Percentiles rank a stretch among this genome's conserved stretches.
These are phyloP conservation scores for Zygosaccharomyces bailii DNA, from an alignment of 805 yeast genomes.

Conservation along the genomic window DNA sequence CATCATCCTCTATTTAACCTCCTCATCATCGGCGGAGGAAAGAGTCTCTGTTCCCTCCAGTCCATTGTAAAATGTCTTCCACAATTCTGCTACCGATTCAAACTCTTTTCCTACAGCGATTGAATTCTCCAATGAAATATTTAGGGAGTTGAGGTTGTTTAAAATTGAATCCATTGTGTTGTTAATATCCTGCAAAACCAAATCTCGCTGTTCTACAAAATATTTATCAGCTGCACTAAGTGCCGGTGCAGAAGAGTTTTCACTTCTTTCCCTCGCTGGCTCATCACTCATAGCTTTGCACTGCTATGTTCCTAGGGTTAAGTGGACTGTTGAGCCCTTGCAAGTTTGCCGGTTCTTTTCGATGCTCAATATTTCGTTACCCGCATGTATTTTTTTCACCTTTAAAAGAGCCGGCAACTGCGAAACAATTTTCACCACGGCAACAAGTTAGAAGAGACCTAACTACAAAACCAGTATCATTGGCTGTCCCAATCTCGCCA, in stretches of 20 bases:
- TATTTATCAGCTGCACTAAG: slow-evolving; percentile 23
- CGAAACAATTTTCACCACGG: neutral
- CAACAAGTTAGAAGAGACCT: neutral
- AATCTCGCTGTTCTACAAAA: slow-evolving; percentile 32
- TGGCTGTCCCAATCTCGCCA: slow-evolving; percentile 27
- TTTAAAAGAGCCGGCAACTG: neutral
- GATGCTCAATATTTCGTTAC: neutral
- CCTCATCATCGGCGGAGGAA: slow-evolving; percentile 9
- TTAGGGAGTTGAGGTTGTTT: slow-evolving; percentile 59
- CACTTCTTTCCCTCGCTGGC: slow-evolving; percentile 2
- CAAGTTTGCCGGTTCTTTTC: neutral
- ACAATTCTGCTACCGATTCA: slow-evolving; percentile 63
- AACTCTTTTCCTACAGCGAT: slow-evolving; percentile 75
- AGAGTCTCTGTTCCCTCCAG: slow-evolving; percentile 22
- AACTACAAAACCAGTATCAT: slow-evolving; percentile 28
- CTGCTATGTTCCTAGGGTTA: neutral
- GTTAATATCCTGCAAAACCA: slow-evolving; percentile 32
- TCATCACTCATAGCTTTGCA: slow-evolving; percentile 4
- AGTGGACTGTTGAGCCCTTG: neutral
- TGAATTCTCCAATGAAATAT: slow-evolving; percentile 62
- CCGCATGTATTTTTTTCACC: neutral
- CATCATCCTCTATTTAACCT: slow-evolving; percentile 2
- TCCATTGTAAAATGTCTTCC: slow-evolving; percentile 66
- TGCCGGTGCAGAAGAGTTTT: slow-evolving; percentile 1
- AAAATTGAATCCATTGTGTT: slow-evolving; percentile 60